Conservation (phyloP, 768 basidiomycete species). For the Cyclocybe aegerita region DNA sequence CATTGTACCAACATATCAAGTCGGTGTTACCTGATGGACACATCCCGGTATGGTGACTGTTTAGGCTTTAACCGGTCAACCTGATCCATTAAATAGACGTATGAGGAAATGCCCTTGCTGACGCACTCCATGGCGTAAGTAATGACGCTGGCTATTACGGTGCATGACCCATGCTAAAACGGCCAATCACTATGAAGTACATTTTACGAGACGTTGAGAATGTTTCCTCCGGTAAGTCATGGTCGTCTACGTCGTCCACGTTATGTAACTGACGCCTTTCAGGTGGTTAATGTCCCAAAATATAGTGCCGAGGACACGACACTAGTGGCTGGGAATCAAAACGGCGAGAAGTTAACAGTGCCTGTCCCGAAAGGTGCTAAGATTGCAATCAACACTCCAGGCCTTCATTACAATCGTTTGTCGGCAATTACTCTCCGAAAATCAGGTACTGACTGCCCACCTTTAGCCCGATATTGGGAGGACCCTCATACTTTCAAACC, state of each 20-base stretch:
- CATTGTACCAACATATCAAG: slow-evolving; percentile 36
- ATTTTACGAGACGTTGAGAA: slow-evolving; percentile 39
- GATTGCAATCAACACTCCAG: slow-evolving; percentile 32
- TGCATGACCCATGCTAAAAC: no score
- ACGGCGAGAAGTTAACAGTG: slow-evolving; percentile 34
- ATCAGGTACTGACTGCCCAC: background rate
- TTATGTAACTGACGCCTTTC: background rate
- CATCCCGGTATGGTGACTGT: slow-evolving; percentile 9
- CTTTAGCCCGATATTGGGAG: slow-evolving; percentile 43
- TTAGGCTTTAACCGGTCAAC: no score
- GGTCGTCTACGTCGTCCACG: background rate
- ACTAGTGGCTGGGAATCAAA: slow-evolving; percentile 25
- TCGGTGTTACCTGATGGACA: slow-evolving; percentile 22
- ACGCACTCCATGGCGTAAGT: slow-evolving; percentile 14
- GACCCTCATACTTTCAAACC: slow-evolving; percentile 38
- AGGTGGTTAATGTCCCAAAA: slow-evolving; percentile 43
- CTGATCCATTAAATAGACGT: slow-evolving; percentile 4
- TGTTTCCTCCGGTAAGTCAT: slow-evolving; percentile 28
- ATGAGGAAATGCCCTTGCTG: slow-evolving; percentile 15
- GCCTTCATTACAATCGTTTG: slow-evolving; percentile 51
- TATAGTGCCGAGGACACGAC: slow-evolving; percentile 40
- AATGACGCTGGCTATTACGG: no score
- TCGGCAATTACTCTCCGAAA: slow-evolving; percentile 2
- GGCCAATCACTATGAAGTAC: no score
- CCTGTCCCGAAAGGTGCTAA: slow-evolving; percentile 37